Base-by-base conservation (phyloP, 495 filamentous ascomycete species). In the Lasiosphaeris hirsuta region DNA sequence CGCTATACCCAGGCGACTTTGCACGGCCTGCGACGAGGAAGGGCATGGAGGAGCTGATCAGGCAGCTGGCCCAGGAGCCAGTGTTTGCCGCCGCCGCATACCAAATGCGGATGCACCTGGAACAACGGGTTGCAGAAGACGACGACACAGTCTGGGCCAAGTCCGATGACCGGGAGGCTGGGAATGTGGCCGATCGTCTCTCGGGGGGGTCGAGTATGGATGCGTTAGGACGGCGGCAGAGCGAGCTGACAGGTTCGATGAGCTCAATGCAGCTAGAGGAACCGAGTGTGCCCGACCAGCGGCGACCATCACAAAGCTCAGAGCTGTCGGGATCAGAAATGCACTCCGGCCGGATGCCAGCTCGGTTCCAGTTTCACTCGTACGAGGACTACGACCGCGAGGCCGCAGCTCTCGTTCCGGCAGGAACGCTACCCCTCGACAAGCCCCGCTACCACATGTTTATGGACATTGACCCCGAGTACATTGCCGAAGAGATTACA, bases 1-100 rank as follows among this genome's bases (percentile, higher is more conserved):
- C 85, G n/a, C 81, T 83, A 33, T 96, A 97, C 72, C 91, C 94
- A 0, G 93, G 90, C 3, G 94, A 98, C 71, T 95, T 97, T 75
- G 89, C 90, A 0, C 82, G 88, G 62, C 84, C 87, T n/a, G 80
- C 80, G 51, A 94, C 91, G 9, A 84, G 84, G 53, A 81, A 80
- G 59, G 80, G 75, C 7, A 75, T 96, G 52, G 78, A 83, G 23
- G 84, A 83, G 15, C 93, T 98, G 63, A 84, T 96, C 8, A 66
- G 74, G 14, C 77, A 79, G 10, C 71, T 97, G 36, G 81, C 88
- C 43, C 78, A 77, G 14, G 86, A 86, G 55, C 82, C 87, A 42
- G 84, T 90, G 49, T 92, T 92, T 71, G 85, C 89, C 53, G 82
- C 86, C 19, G 90, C 93, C 2, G 87, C 88, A 8, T 87, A 89